These are phyloP conservation scores for Botryosphaeria dothidea DNA, from an alignment of 2,329 filamentous ascomycete genomes.

Conservation along the genomic window DNA sequence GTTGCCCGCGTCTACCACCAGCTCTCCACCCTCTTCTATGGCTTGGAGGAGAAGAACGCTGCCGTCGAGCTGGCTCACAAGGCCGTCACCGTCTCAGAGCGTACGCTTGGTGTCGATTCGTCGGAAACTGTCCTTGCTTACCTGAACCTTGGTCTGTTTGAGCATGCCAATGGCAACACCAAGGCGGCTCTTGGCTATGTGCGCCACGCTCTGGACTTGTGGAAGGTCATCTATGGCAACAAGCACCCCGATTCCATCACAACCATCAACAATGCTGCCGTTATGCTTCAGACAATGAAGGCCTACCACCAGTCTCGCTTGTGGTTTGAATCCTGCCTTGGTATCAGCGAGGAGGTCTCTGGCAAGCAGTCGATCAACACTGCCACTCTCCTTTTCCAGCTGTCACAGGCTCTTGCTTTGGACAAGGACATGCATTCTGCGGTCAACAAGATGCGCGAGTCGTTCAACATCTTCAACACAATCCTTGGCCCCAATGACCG, in stretches of 20 bases:
- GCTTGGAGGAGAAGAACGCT: constrained; percentile 95
- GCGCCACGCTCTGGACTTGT: constrained; percentile 88
- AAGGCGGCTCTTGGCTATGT: constrained; percentile 84
- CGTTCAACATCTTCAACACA: constrained; percentile 89
- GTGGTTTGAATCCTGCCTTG: constrained; percentile 94
- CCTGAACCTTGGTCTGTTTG: constrained; percentile 90
- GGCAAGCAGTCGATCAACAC: constrained; percentile 90
- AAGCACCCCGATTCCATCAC: constrained; percentile 98
- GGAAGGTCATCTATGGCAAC: constrained; percentile 94
- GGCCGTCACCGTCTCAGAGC: constrained; percentile 92
- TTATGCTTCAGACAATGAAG: constrained; percentile 97
- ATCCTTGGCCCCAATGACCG: constrained; percentile 88
- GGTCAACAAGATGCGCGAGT: constrained; percentile 91
- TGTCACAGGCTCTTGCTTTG: constrained; percentile 92
- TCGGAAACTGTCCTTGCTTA: constrained; percentile 94
- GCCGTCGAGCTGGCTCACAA: constrained; percentile 95
- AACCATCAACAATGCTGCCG: constrained; percentile 96
- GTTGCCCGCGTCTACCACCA: constrained; percentile 95
- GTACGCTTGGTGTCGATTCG: constrained; percentile 90
- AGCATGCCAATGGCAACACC: constrained; percentile 90
- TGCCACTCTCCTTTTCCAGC: constrained; percentile 93
- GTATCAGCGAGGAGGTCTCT: constrained; percentile 85
- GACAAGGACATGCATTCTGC: constrained; percentile 92
- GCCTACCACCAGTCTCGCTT: constrained; percentile 90
- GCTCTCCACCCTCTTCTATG: constrained; percentile 93